Evolutionary conservation across 2,329 filamentous ascomycete species (phyloP).

Genomic region (Tolypocladium amazonense): DNA sequence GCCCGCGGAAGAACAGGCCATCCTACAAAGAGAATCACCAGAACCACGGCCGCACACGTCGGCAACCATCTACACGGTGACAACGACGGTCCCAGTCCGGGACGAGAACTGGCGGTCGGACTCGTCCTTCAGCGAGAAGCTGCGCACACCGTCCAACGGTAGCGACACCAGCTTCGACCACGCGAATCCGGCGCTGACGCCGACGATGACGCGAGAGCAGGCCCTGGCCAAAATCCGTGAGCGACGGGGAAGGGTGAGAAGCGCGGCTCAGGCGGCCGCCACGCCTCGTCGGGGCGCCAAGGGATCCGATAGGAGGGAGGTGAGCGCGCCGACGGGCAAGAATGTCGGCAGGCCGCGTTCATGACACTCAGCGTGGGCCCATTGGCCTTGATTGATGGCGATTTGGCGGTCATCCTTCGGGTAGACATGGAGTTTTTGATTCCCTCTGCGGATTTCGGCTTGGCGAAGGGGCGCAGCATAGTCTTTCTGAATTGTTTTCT

Average conservation of each 20-base stretch:
- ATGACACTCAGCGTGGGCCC: background rate
- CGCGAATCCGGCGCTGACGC: slow-evolving; percentile 48
- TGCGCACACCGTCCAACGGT: slow-evolving; percentile 32
- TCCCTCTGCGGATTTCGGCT: background rate
- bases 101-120: slow-evolving; percentile 28
- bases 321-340: slow-evolving; percentile 33
- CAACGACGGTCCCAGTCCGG: slow-evolving; percentile 40
- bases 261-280: slow-evolving; percentile 51
- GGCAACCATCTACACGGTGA: slow-evolving; percentile 34
- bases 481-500: background rate
- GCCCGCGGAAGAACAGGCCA: slow-evolving; percentile 3
- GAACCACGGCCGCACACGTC: slow-evolving; percentile 34
- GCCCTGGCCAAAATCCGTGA: slow-evolving; percentile 67
- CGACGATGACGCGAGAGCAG: slow-evolving; percentile 61
- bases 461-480: background rate
- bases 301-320: slow-evolving; percentile 33
- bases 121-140: slow-evolving; percentile 31
- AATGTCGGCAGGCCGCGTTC: background rate
- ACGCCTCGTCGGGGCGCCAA: slow-evolving; percentile 47
- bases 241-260: slow-evolving; percentile 59
- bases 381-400: background rate
- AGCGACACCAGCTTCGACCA: slow-evolving; percentile 36
- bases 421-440: slow-evolving; percentile 4
- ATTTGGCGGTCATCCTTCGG: no score
- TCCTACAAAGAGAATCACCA: slow-evolving; percentile 10